Evolutionary conservation across 768 basidiomycete genomes (phyloP).

Genomic region (Lanmaoa pseudosensibilis): DNA sequence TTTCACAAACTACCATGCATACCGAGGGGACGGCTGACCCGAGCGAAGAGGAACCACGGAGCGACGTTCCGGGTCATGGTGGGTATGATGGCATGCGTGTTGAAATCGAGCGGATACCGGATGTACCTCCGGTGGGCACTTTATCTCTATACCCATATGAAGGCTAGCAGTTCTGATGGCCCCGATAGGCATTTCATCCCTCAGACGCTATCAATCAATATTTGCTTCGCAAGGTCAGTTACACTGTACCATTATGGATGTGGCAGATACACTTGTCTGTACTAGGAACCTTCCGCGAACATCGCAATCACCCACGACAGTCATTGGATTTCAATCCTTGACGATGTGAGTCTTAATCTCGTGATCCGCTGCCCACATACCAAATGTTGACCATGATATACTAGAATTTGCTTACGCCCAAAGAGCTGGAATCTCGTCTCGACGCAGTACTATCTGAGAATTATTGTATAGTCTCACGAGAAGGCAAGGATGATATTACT

Average conservation of each 20-base stretch:
- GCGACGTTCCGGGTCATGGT: background rate
- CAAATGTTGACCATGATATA: background rate
- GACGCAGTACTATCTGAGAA: background rate
- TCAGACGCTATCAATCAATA: conserved; percentile 5
- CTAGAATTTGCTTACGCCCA: background rate
- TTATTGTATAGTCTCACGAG: background rate
- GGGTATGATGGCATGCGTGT: background rate
- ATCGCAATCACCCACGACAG: conserved; percentile 7
- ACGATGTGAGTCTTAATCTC: background rate
- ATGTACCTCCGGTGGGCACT: background rate
- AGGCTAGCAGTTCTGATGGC: background rate
- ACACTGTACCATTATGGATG: background rate
- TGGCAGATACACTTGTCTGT: background rate
- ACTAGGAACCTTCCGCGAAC: conserved; percentile 4
- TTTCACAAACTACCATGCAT: background rate
- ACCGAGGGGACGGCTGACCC: background rate
- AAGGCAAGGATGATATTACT: background rate
- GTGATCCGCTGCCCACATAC: background rate
- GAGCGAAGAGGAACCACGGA: background rate
- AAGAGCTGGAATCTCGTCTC: background rate
- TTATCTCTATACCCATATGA: no score
- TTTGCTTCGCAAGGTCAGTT: conserved; percentile 1
- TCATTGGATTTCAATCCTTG: conserved; percentile 9
- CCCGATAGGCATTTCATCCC: conserved; percentile 1
- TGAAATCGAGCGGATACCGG: background rate